Conservation (phyloP, 2,329 filamentous ascomycete genomes). For the Aureobasidium leucospermi region DNA sequence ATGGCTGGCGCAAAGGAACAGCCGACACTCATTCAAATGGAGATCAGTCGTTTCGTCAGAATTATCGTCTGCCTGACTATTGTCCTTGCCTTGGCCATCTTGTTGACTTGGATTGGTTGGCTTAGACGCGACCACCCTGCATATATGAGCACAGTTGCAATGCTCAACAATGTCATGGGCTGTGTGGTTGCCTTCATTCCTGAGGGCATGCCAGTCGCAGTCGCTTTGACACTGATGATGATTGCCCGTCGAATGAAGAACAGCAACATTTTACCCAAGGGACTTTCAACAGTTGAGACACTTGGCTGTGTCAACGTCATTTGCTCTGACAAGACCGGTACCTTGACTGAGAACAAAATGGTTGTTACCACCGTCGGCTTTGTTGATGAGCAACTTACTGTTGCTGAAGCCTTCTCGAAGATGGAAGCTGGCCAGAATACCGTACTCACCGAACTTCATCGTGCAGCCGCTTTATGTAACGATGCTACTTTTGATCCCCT, state of each 20-base stretch:
- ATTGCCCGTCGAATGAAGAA: conserved; percentile 38
- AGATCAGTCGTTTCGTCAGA: conserved; percentile 39
- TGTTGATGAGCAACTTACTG: conserved; percentile 27
- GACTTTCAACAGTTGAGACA: conserved; percentile 37
- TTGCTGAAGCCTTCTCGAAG: conserved; percentile 18
- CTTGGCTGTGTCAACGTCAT: conserved; percentile 40
- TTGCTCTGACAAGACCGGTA: conserved; percentile 39
- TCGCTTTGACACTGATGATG: conserved; percentile 34
- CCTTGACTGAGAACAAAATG: conserved; percentile 41
- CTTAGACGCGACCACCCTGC: conserved; percentile 30
- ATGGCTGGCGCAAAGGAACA: conserved; percentile 33
- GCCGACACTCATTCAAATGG: conserved; percentile 35
- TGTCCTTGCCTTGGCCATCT: conserved; percentile 32
- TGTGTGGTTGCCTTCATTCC: conserved; percentile 25
- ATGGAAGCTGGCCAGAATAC: conserved; percentile 20
- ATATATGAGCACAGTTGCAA: conserved; percentile 38
- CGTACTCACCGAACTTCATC: conserved; percentile 21
- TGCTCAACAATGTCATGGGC: conserved; percentile 42
- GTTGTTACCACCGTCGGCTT: conserved; percentile 34
- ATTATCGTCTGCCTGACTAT: conserved; percentile 38
- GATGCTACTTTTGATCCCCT: conserved; percentile 37
- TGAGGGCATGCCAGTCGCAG: conserved; percentile 25
- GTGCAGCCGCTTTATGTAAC: conserved; percentile 34
- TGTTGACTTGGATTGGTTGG: conserved; percentile 42
- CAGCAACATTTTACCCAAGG: conserved; percentile 37